Base-by-base conservation (phyloP, 306 rosid genomes). In the Adenanthera pavonina region DNA sequence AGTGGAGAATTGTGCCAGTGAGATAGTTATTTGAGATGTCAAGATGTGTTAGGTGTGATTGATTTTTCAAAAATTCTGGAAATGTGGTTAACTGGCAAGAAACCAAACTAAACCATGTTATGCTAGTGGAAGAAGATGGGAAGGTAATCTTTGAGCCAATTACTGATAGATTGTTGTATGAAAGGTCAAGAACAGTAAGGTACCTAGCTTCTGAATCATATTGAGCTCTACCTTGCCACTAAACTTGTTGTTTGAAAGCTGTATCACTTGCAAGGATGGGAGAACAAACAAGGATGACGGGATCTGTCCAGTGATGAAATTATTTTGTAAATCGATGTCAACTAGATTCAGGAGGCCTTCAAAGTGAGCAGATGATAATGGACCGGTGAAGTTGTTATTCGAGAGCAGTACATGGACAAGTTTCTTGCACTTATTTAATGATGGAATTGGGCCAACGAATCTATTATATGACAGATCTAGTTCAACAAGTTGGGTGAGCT, bases 101-200 rank as follows among this genome's bases (percentile, higher is more conserved):
- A 25, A 72, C 84, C 12, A 87, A 71, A 1, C 68, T 49, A 7
- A 89, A 48, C 10, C 65, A 54, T 0, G 0, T 2, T 5, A 85
- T 6, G 0, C 10, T 1, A 0, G 81, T 54, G 49, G 67, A 74
- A 25, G 30, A 78, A 2, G 74, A 30, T 30, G n/a, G 30, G 56
- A 48, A 4, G 80, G 36, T 4, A 3, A 4, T 0, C 14, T 0
- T 25, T 10, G 46, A 57, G 35, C 41, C 74, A 10, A 19, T 8
- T 2, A 83, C 35, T 0, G 25, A 66, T 62, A 87, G 60, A 4
- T 61, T 54, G 77, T 81, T 87, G 76, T 41, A 57, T 8, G 89
- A 89, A 69, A 89, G 89, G 12, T 87, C 88, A 5, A 89, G 88
- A 2, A 0, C n/a, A 0, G 75, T 48, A 9, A 85, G 88, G 65